Evolutionary conservation across 139 green algal genomes (phyloP), one percentile per base, ranked within the genome.

Genomic region (Protoeuglena noctilucae): DNA sequence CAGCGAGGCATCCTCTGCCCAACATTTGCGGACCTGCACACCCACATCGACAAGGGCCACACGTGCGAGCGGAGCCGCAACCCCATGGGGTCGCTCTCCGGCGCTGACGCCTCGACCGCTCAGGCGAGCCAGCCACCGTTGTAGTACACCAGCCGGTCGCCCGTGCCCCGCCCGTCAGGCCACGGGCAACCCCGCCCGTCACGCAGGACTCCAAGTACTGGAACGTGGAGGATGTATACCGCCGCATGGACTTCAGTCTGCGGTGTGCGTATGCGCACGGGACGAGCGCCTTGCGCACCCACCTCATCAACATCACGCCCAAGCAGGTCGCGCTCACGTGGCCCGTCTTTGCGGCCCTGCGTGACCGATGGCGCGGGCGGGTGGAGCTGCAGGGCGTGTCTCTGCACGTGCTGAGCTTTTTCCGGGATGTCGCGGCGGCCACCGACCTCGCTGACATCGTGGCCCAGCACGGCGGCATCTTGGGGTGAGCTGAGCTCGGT

Each of bases 11-110:
- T 76, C 53, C 40, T 69, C 24, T 57, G 77, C 52, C 78, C 78
- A 1, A 70, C 66, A 1, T 85, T 86, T 55, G 65, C 61, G 18
- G 78, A 86, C 51, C 63, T 86, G 41, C 78, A 86, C 64, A 85
- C 76, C 0, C 78, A 86, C 56, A 83, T 86, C 41, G 77, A 85
- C 57, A 87, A 87, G 57, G 65, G 71, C 1, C 77, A 85, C 51
- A 87, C 78, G 9, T 74, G 70, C 19, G 77, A 87, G 49, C 60
- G 78, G 24, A 82, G 60, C 62, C 61, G 74, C 28, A 87, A 87
- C 49, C 56, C 65, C 1, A 54, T 68, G 16, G 78, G 78, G 22
- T 69, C 30, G 4, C 60, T 87, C 1, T 64, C 49, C 23, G 77
- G 78, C 18, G 78, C 78, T 12, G 78, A 87, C 60, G 66, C 62